Base-by-base conservation (phyloP, 108 stramenopile genomes). In the Cylindrotheca fusiformis region DNA sequence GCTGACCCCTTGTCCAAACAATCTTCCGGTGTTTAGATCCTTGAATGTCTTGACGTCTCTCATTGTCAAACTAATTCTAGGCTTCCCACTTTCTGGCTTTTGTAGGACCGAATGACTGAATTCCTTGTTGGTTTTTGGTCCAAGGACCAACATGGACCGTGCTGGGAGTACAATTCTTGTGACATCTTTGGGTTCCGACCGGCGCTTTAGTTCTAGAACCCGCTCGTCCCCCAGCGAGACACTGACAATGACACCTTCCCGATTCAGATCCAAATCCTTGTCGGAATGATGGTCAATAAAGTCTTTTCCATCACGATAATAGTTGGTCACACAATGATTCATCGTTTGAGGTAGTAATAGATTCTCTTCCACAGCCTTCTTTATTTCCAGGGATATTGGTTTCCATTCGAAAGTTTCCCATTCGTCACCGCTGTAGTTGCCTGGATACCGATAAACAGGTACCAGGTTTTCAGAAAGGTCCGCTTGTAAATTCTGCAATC, bases 281-380 rank as follows among this genome's bases (percentile, higher is more conserved):
- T 90, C 85, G 28, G 66, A 67, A 48, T 90, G 88, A 67, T 87
- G 88, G 51, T 68, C 85, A 58, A 90, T 90, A 36, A 60, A 68
- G 67, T 90, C 85, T 5, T 58, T 55, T n/a, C 85, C 88, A 53
- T 82, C 67, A 27, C 88, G 71, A 71, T 90, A 90, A 23, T 75
- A 79, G 41, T 86, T 90, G 26, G 85, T 69, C 2, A 90, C 88
- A 59, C 80, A 81, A 46, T 90, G 88, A 71, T 90, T 90, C 85
- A 90, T 90, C 36, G 70, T 72, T 65, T 90, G 85, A 45, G 62
- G 33, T 27, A 78, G 71, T 0, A 89, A 62, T 41, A 90, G 53
- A 18, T 67, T 66, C 41, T 74, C 48, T 56, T 90, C 83, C 1
- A 90, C 88, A 24, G 79, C 65, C 24, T 74, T 61, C 71, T 83